Base-by-base conservation (phyloP, 2,329 filamentous ascomycete species). In the Ophiognomonia clavigignenti-juglandacearum region DNA sequence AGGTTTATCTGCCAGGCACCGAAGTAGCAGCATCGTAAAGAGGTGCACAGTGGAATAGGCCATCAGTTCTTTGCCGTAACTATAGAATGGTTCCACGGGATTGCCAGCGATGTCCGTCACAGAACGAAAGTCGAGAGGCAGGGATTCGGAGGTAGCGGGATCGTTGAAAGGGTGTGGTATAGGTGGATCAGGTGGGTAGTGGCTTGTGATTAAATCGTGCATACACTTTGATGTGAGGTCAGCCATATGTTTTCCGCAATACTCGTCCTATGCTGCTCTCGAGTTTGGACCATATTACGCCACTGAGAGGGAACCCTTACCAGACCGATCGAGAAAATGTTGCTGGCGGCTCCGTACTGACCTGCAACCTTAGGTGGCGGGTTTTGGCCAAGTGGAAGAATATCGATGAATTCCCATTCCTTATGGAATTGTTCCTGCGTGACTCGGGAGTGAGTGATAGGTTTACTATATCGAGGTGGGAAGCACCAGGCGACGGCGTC, bases 391-490 rank as follows among this genome's bases (percentile, higher is more conserved):
- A n/a, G 2, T 11, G 42, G 42, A 8, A 31, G 32, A 14, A 22
- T 18, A 11, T 20, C 16, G 9, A 44, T 20, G 24, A 37, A 44
- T 3, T 44, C 42, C 42, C 42, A 44, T 31, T 44, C 42, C 8
- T 31, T 44, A 18, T 44, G 42, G 8, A 37, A 29, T 44, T 44
- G 42, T 20, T 44, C 42, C 41, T 44, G 6, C 29, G 29, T n/a
- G 13, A 4, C 9, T n/a, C n/a, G n/a, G n/a, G n/a, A n/a, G n/a
- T n/a, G n/a, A n/a, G n/a, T n/a, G n/a, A n/a, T n/a, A n/a, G 4
- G 16, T 6, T 19, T 6, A 35, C 14, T 10, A 35, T 18, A 14
- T 16, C 32, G 11, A 18, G n/a, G n/a, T n/a, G n/a, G n/a, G n/a
- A n/a, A n/a, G n/a, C n/a, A n/a, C n/a, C n/a, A 35, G n/a, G 3